These are phyloP conservation scores for Moelleriella libera DNA, from an alignment of 2,329 filamentous ascomycete species.

Conservation along the genomic window DNA sequence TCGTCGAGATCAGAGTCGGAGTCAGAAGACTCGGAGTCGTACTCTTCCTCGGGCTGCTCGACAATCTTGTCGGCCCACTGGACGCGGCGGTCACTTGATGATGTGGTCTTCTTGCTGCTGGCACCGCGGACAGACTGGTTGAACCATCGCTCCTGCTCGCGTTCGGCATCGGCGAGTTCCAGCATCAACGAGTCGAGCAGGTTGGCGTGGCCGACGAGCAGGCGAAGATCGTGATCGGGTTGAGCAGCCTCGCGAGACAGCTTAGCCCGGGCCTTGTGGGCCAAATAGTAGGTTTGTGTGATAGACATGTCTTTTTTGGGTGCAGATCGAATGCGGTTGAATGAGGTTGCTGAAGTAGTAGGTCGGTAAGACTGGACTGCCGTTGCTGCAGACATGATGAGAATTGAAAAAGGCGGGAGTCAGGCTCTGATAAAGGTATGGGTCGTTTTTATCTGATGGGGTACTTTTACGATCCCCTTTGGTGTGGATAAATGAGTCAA, in stretches of 20 bases:
- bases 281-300: conserved; percentile 96
- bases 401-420: neutral
- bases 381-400: conserved; percentile 16
- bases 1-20: conserved; percentile 36
- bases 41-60: conserved; percentile 60
- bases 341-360: conserved; percentile 10
- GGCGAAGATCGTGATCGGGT: conserved; percentile 84
- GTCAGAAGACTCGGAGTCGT: conserved; percentile 37
- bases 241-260: conserved; percentile 82
- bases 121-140: conserved; percentile 83
- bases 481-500: conserved; percentile 11
- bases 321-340: conserved; percentile 13
- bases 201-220: conserved; percentile 96
- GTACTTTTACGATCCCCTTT: conserved; percentile 2
- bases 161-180: conserved; percentile 79
- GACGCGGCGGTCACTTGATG: conserved; percentile 53
- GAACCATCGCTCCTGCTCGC: conserved; percentile 95
- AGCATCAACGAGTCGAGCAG: conserved; percentile 93
- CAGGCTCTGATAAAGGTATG: conserved; percentile 1
- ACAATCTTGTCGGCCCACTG: conserved; percentile 75
- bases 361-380: conserved; percentile 11
- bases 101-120: conserved; percentile 22
- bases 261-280: conserved; percentile 92
- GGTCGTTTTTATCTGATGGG: conserved; percentile 1
- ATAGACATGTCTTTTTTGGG: conserved; percentile 84